Evolutionary conservation across 768 basidiomycete species (phyloP).

Genomic region (Sporobolomyces phaffii): DNA sequence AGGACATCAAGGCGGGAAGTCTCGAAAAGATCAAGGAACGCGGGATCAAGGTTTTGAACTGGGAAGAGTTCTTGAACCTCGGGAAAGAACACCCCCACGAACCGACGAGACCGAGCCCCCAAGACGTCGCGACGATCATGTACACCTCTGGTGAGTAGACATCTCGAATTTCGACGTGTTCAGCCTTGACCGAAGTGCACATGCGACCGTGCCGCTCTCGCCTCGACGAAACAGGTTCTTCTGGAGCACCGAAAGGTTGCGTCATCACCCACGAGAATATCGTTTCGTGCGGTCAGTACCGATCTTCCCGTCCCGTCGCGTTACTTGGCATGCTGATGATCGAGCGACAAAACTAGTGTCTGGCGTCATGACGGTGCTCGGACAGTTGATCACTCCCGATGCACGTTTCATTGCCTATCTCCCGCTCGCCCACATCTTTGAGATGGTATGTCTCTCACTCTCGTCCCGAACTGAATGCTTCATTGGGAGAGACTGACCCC

Average conservation of each 20-base stretch:
- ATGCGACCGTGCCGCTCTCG: no score
- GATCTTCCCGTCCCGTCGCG: no score
- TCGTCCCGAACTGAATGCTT: no score
- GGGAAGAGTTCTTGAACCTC: conserved; percentile 64
- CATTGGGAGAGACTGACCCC: no score
- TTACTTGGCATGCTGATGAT: no score
- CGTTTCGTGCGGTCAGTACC: conserved; percentile 69
- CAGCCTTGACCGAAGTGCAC: not conserved
- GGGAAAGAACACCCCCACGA: conserved; percentile 58
- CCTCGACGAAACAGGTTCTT: no score
- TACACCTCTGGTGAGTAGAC: conserved; percentile 55
- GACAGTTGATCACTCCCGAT: conserved; percentile 29
- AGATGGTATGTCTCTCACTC: conserved; percentile 51
- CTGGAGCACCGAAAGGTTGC: conserved; percentile 90
- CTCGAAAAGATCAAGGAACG: conserved; percentile 56
- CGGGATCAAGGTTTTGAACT: conserved; percentile 53
- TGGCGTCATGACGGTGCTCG: conserved; percentile 8
- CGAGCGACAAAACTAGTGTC: no score
- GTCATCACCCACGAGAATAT: conserved; percentile 80
- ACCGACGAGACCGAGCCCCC: conserved; percentile 51
- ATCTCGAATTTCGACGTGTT: not conserved
- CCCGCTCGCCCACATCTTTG: conserved; percentile 57
- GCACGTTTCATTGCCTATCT: conserved; percentile 72
- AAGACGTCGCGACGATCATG: conserved; percentile 65
- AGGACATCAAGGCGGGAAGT: conserved; percentile 42